Percentiles rank a stretch among this genome's conserved stretches.
These are phyloP conservation scores for Thermochaetoides dissita DNA, from an alignment of 2,329 filamentous ascomycete genomes.

Conservation along the genomic window DNA sequence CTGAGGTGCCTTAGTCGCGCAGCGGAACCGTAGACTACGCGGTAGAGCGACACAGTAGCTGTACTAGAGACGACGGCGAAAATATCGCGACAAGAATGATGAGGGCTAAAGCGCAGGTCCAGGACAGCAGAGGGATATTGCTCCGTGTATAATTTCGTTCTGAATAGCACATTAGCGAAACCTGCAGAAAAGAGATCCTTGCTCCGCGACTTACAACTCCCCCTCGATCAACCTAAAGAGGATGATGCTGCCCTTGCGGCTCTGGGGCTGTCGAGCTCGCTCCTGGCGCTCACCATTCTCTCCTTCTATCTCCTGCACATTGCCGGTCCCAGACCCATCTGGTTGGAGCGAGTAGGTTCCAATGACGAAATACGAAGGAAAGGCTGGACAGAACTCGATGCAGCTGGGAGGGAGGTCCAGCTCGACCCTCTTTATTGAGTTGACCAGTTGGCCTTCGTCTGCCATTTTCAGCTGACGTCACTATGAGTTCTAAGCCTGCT, in stretches of 20 bases:
- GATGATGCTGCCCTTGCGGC: conserved; percentile 59
- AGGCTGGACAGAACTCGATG: conserved; percentile 54
- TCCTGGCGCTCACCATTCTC: conserved; percentile 13
- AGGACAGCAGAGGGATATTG: conserved; percentile 57
- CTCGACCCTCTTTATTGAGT: conserved; percentile 33
- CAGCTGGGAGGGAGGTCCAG: conserved; percentile 63
- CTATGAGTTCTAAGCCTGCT: too few species aligned
- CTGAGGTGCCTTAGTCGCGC: conserved; percentile 19
- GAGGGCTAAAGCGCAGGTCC: conserved; percentile 67
- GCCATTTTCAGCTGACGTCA: not conserved
- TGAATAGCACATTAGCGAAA: too few species aligned
- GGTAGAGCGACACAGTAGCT: conserved; percentile 53
- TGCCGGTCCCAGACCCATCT: conserved; percentile 2
- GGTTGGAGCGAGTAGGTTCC: conserved; percentile 72
- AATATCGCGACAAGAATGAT: conserved; percentile 30
- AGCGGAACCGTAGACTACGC: conserved; percentile 3
- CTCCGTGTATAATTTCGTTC: too few species aligned
- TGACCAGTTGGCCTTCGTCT: conserved; percentile 15
- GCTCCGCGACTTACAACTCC: conserved; percentile 36
- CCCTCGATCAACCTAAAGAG: conserved; percentile 44
- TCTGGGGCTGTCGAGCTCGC: conserved; percentile 31
- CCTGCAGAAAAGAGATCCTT: too few species aligned
- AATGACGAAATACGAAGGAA: conserved; percentile 56
- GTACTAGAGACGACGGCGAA: conserved; percentile 70
- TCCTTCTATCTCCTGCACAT: too few species aligned